Conservation (phyloP, 768 basidiomycete genomes). For the Kwoniella newhampshirensis region DNA sequence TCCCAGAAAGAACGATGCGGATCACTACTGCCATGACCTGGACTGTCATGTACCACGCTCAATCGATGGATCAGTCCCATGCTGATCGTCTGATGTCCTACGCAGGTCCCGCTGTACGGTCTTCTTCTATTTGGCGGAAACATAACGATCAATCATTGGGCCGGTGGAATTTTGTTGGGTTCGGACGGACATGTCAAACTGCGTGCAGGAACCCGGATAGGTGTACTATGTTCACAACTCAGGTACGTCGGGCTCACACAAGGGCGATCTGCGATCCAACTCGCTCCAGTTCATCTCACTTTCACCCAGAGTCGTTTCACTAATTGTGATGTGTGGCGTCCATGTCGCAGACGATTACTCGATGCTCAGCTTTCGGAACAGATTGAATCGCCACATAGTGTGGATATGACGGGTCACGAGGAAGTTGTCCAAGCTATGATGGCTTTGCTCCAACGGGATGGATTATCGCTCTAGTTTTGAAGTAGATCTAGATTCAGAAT, state of each 20-base stretch:
- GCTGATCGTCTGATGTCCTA: background rate
- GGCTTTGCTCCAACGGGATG: slow-evolving; percentile 54
- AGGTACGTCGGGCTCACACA: slow-evolving; percentile 58
- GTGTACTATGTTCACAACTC: slow-evolving; percentile 81
- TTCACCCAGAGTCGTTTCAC: too few relatives aligned
- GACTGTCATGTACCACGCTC: too few relatives aligned
- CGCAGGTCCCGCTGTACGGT: slow-evolving; percentile 80
- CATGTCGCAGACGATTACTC: slow-evolving; percentile 71
- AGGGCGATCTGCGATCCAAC: too few relatives aligned
- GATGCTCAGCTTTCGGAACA: slow-evolving; percentile 66
- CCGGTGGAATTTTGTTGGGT: slow-evolving; percentile 66
- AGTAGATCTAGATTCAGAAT: too few relatives aligned
- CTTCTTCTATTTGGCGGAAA: slow-evolving; percentile 79
- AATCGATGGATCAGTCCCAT: too few relatives aligned
- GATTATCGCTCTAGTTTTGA: slow-evolving; percentile 27
- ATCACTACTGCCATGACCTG: too few relatives aligned
- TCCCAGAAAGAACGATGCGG: too few relatives aligned
- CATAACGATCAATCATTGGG: slow-evolving; percentile 74
- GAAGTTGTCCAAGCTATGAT: slow-evolving; percentile 59
- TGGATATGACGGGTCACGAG: slow-evolving; percentile 59
- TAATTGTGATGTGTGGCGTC: background rate
- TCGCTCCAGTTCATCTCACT: too few relatives aligned
- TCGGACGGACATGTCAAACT: slow-evolving; percentile 63
- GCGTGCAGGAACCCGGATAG: slow-evolving; percentile 84
- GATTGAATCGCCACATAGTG: slow-evolving; percentile 60